Evolutionary conservation across 805 yeast genomes (phyloP).

Genomic region (Blastobotrys muscicola): DNA sequence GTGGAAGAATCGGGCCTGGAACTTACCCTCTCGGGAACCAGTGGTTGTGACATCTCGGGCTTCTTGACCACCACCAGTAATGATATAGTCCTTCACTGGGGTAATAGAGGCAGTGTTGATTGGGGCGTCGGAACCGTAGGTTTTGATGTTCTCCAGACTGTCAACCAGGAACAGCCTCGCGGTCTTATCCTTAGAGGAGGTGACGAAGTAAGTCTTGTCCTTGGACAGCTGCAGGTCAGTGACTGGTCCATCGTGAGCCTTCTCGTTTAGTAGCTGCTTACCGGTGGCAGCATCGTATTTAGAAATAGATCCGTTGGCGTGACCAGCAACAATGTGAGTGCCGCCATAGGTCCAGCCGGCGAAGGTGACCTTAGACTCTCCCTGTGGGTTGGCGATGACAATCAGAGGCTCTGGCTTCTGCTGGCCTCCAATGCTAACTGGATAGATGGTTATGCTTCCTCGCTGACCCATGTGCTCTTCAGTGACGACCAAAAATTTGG

Average conservation of each 20-base stretch:
- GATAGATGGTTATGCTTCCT: conserved; percentile 66
- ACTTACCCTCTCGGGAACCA: conserved; percentile 84
- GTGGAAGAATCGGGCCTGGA: conserved; percentile 93
- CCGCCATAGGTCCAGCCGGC: conserved; percentile 84
- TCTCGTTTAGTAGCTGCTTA: conserved; percentile 46
- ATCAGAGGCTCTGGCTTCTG: conserved; percentile 46
- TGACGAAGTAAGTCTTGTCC: conserved; percentile 82
- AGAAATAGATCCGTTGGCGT: conserved; percentile 75
- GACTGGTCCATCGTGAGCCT: conserved; percentile 62
- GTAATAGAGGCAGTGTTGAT: conserved; percentile 93
- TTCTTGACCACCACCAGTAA: conserved; percentile 98
- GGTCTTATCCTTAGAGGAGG: conserved; percentile 85
- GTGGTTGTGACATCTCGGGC: conserved; percentile 99
- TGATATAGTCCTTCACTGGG: conserved; percentile 82
- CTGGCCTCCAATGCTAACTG: conserved; percentile 42
- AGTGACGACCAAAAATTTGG: conserved; percentile 61
- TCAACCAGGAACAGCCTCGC: conserved; percentile 75
- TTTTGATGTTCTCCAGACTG: conserved; percentile 55
- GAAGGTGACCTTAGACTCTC: conserved; percentile 31
- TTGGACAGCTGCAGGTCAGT: conserved; percentile 87
- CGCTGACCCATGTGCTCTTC: conserved; percentile 87
- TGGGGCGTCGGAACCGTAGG: conserved; percentile 81
- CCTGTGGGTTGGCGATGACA: conserved; percentile 50
- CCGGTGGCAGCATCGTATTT: conserved; percentile 75
- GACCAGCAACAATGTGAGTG: conserved; percentile 71